Conservation (phyloP, 768 basidiomycete species). For the Hydnum rufescens region DNA sequence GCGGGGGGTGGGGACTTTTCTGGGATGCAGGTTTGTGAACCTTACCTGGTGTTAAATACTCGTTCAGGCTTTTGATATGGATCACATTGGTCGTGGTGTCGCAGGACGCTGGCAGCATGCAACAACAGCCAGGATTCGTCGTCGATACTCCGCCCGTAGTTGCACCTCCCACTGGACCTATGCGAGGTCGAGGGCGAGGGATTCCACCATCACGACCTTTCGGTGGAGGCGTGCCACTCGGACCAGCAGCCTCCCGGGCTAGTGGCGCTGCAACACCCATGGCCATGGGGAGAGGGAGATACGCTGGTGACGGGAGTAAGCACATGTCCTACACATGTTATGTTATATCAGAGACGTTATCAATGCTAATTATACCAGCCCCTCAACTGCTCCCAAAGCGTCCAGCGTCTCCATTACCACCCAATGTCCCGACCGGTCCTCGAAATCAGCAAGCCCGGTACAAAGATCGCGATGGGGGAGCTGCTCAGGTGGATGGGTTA, state of each 20-base stretch:
- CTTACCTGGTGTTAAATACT: too few relatives aligned
- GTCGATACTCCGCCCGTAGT: too few relatives aligned
- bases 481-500: slow-evolving; percentile 37
- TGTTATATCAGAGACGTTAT: not conserved
- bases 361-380: not conserved
- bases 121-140: too few relatives aligned
- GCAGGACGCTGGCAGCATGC: too few relatives aligned
- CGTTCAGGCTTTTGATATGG: too few relatives aligned
- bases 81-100: too few relatives aligned
- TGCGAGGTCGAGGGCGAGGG: slow-evolving; percentile 2
- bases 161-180: too few relatives aligned
- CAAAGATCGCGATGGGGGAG: slow-evolving; percentile 72
- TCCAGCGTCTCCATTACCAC: slow-evolving; percentile 72
- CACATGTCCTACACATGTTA: not conserved
- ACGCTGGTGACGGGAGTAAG: slow-evolving; percentile 7
- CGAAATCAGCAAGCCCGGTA: slow-evolving; percentile 68
- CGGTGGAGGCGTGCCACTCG: slow-evolving; percentile 4
- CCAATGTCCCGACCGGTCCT: slow-evolving; percentile 73
- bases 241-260: not conserved
- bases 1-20: slow-evolving; percentile 1
- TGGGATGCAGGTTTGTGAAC: not conserved
- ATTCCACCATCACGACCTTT: not conserved
- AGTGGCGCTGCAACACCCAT: too few relatives aligned
- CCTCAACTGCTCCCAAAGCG: slow-evolving; percentile 21
- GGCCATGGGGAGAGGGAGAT: slow-evolving; percentile 7